phyloP scores from a whole-genome alignment of 768 basidiomycete species.

The Kwoniella sp. region DNA sequence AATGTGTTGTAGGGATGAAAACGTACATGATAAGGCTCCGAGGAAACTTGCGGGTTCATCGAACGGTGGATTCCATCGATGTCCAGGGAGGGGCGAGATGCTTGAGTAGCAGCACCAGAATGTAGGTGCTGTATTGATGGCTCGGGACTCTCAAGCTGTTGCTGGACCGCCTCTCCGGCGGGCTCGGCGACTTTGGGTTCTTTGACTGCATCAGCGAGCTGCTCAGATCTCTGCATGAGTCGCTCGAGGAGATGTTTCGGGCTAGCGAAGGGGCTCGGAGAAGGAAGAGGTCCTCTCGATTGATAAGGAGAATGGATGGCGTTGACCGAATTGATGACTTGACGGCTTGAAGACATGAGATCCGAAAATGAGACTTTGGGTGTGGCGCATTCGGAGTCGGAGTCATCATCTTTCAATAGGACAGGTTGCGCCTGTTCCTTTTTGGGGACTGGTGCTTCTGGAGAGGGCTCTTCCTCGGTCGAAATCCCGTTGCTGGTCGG shows the following conservation, averaged over 20 bases:
- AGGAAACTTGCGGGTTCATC: too few relatives aligned
- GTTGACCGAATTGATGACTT: conserved; percentile 14
- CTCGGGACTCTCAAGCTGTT: background rate
- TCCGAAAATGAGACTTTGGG: conserved; percentile 1
- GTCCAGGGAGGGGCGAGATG: too few relatives aligned
- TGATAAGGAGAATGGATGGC: conserved; percentile 6
- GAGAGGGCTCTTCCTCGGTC: background rate
- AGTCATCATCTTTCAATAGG: background rate
- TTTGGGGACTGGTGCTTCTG: background rate
- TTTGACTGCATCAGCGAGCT: background rate
- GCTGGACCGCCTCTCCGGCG: background rate
- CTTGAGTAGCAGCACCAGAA: too few relatives aligned
- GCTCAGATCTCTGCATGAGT: background rate
- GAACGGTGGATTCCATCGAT: too few relatives aligned
- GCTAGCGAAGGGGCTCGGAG: background rate
- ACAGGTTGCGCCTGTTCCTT: background rate
- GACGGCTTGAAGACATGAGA: background rate
- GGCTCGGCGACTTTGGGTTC: background rate
- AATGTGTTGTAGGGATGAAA: too few relatives aligned
- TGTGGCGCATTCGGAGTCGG: background rate
- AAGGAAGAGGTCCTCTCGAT: background rate
- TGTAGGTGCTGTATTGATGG: too few relatives aligned
- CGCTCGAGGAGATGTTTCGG: background rate
- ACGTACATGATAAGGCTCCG: too few relatives aligned
- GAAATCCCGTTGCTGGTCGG: too few relatives aligned